These are phyloP conservation scores for Coleophoma crateriformis DNA, from an alignment of 2,329 filamentous ascomycete genomes.

Conservation along the genomic window DNA sequence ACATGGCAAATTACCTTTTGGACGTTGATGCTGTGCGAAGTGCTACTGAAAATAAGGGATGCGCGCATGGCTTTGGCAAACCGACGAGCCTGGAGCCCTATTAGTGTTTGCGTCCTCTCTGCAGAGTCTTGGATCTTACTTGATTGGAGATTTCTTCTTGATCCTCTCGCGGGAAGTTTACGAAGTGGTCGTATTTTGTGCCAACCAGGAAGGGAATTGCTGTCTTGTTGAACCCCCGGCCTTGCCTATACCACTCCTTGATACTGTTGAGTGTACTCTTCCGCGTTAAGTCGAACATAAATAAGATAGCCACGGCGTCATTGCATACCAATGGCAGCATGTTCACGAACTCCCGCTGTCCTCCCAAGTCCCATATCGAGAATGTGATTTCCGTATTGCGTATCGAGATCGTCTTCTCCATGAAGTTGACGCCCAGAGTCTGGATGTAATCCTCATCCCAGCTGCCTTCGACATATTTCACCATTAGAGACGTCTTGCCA, in stretches of 20 bases:
- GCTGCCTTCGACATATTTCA: constrained; percentile 98
- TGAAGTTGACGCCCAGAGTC: constrained; percentile 97
- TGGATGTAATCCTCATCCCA: constrained; percentile 99
- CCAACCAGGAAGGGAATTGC: constrained; percentile 97
- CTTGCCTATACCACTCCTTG: constrained; percentile 99
- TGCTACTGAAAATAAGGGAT: constrained; percentile 96
- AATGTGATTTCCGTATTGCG: constrained; percentile 99
- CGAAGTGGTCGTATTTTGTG: constrained; percentile 98
- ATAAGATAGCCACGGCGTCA: constrained; percentile 94
- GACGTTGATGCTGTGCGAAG: constrained; percentile 98
- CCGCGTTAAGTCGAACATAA: constrained; percentile 98
- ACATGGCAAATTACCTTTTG: constrained; percentile 67
- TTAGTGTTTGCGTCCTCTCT: constrained; percentile 1
- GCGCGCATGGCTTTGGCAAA: constrained; percentile 99
- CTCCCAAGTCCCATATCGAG: constrained; percentile 97
- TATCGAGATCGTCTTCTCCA: constrained; percentile 99
- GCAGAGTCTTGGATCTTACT: constrained; percentile 41
- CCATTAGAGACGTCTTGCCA: constrained; percentile 98
- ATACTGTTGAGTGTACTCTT: constrained; percentile 99
- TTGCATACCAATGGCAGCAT: constrained; percentile 99
- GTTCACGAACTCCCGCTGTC: constrained; percentile 98
- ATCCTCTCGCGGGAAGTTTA: constrained; percentile 95
- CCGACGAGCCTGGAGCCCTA: constrained; percentile 67
- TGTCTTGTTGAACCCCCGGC: constrained; percentile 98
- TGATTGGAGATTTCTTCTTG: constrained; percentile 98